Evolutionary conservation across 75 land plant species (phyloP), one percentile per base, ranked within the genome.

Genomic region (Pinus tabuliformis): DNA sequence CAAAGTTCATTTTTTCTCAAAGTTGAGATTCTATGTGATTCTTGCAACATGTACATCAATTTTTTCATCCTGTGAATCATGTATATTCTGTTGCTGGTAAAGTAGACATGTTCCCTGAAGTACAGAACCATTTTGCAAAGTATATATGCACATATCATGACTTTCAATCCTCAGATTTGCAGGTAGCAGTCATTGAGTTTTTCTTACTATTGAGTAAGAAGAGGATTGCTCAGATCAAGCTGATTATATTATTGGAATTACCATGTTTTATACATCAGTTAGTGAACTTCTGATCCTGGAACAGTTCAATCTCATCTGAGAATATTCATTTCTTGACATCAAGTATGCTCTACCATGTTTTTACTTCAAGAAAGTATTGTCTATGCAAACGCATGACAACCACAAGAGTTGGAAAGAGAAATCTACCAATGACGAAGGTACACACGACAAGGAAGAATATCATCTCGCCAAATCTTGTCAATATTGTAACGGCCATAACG

Each of bases 371-470:
- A n/a, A 68, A 3, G 3, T 9, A 39, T 36, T 42, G 3, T n/a
- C 54, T 39, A 68, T 68, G 12, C 36, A 42, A 68, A 68, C 22
- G 54, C 20, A 42, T 42, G 12, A 68, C 20, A 68, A 42, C 21
- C 21, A 68, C 45, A 42, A 2, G 22, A 39, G 18, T 68, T 68
- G 18, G 22, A 39, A 42, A 42, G 72, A 18, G 17, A 18, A 42
- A 74, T 39, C 58, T 84, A 95, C 98, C 98, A 95, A 75, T 95
- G 98, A 14, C 96, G 85, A 66, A 95, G 91, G 90, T 95, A 95
- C 72, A 85, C 78, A 56, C 98, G 96, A 63, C 98, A 95, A 61
- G 98, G 98, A 36, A 95, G 81, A 24, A 95, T 87, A 74, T 95
- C 97, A 83, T 95, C 98, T 39, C 85, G 79, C 93, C 93, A 95